Evolutionary conservation across 768 basidiomycete species (phyloP).

Genomic region (Naganishia kalamii): DNA sequence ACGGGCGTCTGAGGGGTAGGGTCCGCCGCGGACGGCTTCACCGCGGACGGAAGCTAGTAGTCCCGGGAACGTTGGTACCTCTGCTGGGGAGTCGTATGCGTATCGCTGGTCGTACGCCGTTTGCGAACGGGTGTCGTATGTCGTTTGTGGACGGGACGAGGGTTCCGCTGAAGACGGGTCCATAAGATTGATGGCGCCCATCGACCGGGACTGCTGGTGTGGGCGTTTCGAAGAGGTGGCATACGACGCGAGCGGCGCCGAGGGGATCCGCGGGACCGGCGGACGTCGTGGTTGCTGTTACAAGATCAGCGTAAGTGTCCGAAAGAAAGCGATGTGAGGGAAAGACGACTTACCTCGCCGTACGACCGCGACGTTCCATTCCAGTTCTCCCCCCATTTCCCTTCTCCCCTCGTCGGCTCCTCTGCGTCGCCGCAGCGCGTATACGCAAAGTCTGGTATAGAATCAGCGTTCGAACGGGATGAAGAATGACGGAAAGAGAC

Average conservation of each 20-base stretch:
- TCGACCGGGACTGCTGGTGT: conserved; percentile 5
- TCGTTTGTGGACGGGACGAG: background rate
- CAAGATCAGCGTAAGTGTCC: too few relatives aligned
- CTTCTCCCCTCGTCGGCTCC: too few relatives aligned
- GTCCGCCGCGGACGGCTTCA: background rate
- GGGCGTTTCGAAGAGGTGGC: background rate
- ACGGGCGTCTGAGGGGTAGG: background rate
- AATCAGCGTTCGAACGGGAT: background rate
- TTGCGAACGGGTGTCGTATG: too few relatives aligned
- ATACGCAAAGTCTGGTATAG: background rate
- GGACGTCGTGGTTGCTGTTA: background rate
- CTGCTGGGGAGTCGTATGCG: background rate
- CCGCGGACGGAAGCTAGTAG: background rate
- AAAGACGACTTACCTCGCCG: too few relatives aligned
- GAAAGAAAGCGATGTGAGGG: too few relatives aligned
- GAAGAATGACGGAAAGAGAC: background rate
- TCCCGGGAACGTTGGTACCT: background rate
- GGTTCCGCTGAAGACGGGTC: background rate
- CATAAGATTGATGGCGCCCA: background rate
- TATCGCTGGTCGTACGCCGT: background rate
- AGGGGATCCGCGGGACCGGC: background rate
- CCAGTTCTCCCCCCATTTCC: too few relatives aligned
- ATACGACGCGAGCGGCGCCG: background rate
- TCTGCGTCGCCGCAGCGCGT: background rate
- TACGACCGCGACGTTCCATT: too few relatives aligned